These are phyloP conservation scores for Davidsoniella neocaledoniae DNA, from an alignment of 2,329 filamentous ascomycete species.

Conservation along the genomic window DNA sequence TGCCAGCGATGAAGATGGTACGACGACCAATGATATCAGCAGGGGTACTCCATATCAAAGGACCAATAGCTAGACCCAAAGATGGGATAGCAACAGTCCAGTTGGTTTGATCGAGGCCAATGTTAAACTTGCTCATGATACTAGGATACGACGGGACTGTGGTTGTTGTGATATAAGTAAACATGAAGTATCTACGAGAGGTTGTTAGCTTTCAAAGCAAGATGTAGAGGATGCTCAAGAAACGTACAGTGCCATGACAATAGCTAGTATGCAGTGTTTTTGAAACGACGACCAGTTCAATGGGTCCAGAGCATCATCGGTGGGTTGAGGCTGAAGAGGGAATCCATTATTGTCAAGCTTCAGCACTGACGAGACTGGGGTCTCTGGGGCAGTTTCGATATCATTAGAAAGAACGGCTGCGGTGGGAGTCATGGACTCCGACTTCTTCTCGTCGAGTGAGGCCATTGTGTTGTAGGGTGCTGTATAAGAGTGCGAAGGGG, in stretches of 20 bases:
- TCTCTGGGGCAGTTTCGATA: neutral
- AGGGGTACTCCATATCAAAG: slow-evolving; percentile 30
- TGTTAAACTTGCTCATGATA: slow-evolving; percentile 29
- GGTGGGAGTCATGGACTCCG: neutral
- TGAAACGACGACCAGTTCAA: slow-evolving; percentile 32
- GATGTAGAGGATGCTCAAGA: neutral
- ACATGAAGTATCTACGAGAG: slow-evolving; percentile 32
- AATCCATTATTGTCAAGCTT: slow-evolving; percentile 16
- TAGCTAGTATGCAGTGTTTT: slow-evolving; percentile 31
- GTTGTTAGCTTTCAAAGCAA: neutral
- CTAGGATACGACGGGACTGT: slow-evolving; percentile 35
- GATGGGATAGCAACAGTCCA: slow-evolving; percentile 37
- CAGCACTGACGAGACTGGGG: neutral
- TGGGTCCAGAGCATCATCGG: slow-evolving; percentile 31
- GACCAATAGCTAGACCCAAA: slow-evolving; percentile 33
- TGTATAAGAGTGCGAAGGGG: neutral
- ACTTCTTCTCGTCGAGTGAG: neutral
- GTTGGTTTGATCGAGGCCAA: slow-evolving; percentile 30
- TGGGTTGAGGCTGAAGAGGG: slow-evolving; percentile 22
- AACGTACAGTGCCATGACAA: slow-evolving; percentile 35
- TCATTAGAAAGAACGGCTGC: neutral
- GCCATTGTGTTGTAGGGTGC: neutral
- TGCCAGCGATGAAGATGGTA: slow-evolving; percentile 28
- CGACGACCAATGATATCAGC: slow-evolving; percentile 36
- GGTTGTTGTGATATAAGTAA: slow-evolving; percentile 41